Evolutionary conservation across 768 basidiomycete genomes (phyloP).

Genomic region (Gelatoporia subvermispora): DNA sequence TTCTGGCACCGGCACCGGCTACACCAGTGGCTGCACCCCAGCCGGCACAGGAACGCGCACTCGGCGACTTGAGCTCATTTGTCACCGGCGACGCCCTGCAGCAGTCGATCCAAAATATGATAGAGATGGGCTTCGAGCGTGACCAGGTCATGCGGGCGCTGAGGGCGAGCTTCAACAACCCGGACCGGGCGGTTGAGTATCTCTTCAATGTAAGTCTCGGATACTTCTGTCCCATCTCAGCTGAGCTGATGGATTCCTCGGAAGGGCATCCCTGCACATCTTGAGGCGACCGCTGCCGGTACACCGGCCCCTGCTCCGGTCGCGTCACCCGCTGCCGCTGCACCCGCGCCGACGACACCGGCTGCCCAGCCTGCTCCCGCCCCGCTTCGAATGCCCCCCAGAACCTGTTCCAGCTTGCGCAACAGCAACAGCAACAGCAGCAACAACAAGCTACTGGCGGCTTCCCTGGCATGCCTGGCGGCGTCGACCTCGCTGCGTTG

Average conservation of each 20-base stretch:
- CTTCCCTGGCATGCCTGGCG: conserved; percentile 30
- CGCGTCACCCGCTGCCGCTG: conserved; percentile 26
- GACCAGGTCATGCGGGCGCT: conserved; percentile 83
- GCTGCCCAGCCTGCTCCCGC: conserved; percentile 28
- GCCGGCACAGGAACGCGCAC: conserved; percentile 26
- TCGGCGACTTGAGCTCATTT: conserved; percentile 55
- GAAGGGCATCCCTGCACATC: conserved; percentile 77
- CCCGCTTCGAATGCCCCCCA: conserved; percentile 50
- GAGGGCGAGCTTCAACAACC: conserved; percentile 94
- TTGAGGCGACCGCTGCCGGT: conserved; percentile 42
- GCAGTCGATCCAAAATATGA: conserved; percentile 73
- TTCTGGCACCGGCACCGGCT: conserved; percentile 28
- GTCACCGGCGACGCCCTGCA: conserved; percentile 75
- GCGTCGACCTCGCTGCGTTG: conserved; percentile 48
- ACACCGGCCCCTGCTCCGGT: conserved; percentile 18
- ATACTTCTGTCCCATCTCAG: conserved; percentile 7
- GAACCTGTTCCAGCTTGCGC: conserved; percentile 87
- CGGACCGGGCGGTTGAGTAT: conserved; percentile 98
- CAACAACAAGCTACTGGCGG: conserved; percentile 19
- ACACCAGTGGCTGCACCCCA: conserved; percentile 22
- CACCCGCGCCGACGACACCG: conserved; percentile 32
- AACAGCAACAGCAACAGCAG: conserved; percentile 57
- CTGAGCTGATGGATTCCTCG: not conserved
- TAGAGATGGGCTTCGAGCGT: conserved; percentile 90
- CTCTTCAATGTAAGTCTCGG: conserved; percentile 70